Evolutionary conservation across 225 moss, liverwort and hornwort species (phyloP).

Genomic region (Marchantia paleacea): DNA sequence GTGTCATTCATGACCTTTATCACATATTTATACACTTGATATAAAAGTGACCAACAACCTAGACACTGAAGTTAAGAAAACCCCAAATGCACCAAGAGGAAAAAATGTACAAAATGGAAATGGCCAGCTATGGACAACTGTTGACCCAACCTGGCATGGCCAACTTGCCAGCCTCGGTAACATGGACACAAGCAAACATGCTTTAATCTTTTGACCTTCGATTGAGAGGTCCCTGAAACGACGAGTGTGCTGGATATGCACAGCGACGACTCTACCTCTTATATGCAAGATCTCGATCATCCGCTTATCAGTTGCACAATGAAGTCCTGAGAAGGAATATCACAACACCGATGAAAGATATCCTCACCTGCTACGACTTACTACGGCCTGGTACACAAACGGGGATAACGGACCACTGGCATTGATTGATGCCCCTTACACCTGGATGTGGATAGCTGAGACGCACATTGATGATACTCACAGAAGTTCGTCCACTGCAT

Average conservation of each 20-base stretch:
- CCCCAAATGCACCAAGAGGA: constrained; percentile 1
- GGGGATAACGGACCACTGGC: constrained; percentile 2
- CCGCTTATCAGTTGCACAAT: constrained; percentile 2
- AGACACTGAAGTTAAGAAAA: background rate
- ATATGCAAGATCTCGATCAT: background rate
- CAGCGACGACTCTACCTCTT: constrained; percentile 4
- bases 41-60: no score
- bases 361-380: background rate
- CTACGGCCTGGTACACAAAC: constrained; percentile 7
- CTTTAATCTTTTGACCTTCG: constrained; percentile 10
- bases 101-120: constrained; percentile 5
- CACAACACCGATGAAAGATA: background rate
- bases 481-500: background rate
- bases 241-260: constrained; percentile 1
- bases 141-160: constrained; percentile 10
- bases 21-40: no score
- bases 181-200: constrained; percentile 7
- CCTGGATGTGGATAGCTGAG: background rate
- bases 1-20: no score
- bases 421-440: background rate
- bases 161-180: constrained; percentile 5
- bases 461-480: background rate
- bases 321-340: background rate
- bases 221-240: background rate
- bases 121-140: constrained; percentile 3